Conservation (phyloP, 2,329 filamentous ascomycete genomes). For the Pseudogymnoascus sp. region DNA sequence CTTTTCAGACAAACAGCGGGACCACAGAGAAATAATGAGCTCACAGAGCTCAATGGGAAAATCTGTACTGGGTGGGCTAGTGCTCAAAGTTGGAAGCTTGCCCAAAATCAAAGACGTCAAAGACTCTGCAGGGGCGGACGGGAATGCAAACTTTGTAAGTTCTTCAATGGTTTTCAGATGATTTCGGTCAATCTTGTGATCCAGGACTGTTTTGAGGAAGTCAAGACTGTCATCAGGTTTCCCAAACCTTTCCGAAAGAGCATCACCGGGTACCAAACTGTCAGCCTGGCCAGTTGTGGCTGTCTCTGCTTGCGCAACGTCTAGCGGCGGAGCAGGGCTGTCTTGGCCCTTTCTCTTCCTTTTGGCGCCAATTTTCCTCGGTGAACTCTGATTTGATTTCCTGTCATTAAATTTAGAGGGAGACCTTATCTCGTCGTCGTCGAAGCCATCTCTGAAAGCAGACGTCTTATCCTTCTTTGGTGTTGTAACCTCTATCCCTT, state of each 20-base stretch:
- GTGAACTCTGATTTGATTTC: slow-evolving; percentile 40
- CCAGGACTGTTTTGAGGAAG: slow-evolving; percentile 28
- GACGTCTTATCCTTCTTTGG: slow-evolving; percentile 54
- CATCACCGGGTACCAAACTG: slow-evolving; percentile 22
- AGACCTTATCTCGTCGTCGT: slow-evolving; percentile 46
- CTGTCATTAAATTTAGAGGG: slow-evolving; percentile 33
- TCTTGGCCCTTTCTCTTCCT: slow-evolving; percentile 35
- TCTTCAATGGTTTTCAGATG: slow-evolving; percentile 59
- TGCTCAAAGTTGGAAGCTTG: slow-evolving; percentile 51
- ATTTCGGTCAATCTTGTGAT: slow-evolving; percentile 32
- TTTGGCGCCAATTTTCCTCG: slow-evolving; percentile 55
- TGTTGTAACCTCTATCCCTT: slow-evolving; percentile 36
- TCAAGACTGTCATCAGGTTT: slow-evolving; percentile 35
- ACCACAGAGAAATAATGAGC: slow-evolving; percentile 59
- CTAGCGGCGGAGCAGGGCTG: neutral
- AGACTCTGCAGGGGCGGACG: slow-evolving; percentile 52
- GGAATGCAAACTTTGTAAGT: slow-evolving; percentile 55
- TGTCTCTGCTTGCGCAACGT: neutral
- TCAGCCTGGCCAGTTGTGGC: slow-evolving; percentile 11
- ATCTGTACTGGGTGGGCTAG: slow-evolving; percentile 39
- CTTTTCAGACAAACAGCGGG: slow-evolving; percentile 54
- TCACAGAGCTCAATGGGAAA: slow-evolving; percentile 55
- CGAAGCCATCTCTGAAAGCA: slow-evolving; percentile 66
- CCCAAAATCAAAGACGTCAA: slow-evolving; percentile 62
- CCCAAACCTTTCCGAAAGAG: slow-evolving; percentile 30